Evolutionary conservation across 768 basidiomycete genomes (phyloP).

Genomic region (Amyloporia xantha): DNA sequence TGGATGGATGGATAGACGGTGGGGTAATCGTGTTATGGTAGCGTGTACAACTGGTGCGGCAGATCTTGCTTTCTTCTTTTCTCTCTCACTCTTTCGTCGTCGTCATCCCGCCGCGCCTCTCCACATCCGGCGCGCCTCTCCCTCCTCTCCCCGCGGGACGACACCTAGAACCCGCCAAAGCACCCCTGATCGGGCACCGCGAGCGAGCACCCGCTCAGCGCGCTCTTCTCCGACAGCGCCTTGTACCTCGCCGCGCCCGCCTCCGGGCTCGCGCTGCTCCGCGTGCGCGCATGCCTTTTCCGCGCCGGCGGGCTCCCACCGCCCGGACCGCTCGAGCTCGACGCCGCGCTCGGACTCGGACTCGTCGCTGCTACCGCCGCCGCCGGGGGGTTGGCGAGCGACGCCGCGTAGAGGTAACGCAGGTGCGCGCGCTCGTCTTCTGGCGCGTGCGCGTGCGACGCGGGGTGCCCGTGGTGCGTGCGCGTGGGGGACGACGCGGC

Average conservation of each 20-base stretch:
- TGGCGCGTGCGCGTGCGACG: neutral
- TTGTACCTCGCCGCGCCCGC: conserved; percentile 8
- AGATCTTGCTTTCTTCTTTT: neutral
- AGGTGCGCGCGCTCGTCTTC: neutral
- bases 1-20: neutral
- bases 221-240: conserved; percentile 9
- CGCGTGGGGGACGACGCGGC: neutral
- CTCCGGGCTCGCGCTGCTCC: conserved; percentile 8
- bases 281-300: neutral
- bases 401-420: neutral
- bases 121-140: neutral
- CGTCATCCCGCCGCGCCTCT: neutral
- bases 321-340: neutral
- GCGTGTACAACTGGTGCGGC: neutral
- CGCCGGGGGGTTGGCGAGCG: neutral
- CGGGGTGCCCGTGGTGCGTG: neutral
- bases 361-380: neutral
- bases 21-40: neutral
- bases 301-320: conserved; percentile 1
- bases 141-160: neutral
- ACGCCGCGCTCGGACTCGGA: too few relatives aligned
- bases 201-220: conserved; percentile 6
- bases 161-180: conserved; percentile 16
- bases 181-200: conserved; percentile 15
- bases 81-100: neutral